These are phyloP conservation scores for Triadica sebifera DNA, from an alignment of 345 rosid genomes.

Conservation along the genomic window DNA sequence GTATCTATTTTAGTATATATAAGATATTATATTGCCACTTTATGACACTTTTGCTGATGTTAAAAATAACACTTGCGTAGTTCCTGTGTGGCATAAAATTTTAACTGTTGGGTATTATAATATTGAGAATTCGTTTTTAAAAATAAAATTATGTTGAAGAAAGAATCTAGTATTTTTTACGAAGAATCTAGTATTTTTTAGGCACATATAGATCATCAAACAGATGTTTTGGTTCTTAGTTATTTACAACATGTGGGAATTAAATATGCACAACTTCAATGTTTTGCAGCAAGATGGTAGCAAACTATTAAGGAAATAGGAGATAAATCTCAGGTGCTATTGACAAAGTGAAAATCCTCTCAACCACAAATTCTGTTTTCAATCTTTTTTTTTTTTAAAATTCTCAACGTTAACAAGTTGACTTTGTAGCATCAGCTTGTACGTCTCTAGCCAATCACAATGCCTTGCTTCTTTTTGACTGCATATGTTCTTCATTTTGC, in stretches of 20 bases:
- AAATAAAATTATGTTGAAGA: neutral
- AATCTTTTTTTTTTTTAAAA: neutral
- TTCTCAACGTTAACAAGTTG: neutral
- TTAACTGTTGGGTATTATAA: neutral
- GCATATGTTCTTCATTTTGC: neutral
- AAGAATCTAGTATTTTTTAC: no score
- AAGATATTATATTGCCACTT: neutral
- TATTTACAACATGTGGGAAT: neutral
- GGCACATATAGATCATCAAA: neutral
- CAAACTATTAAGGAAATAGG: neutral
- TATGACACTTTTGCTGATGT: neutral
- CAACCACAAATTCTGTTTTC: neutral
- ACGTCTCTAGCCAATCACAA: neutral
- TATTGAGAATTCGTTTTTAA: neutral
- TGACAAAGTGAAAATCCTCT: neutral
- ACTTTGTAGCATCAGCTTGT: neutral
- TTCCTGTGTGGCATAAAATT: neutral
- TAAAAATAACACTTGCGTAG: neutral
- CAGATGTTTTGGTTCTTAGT: neutral
- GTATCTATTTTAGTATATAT: neutral
- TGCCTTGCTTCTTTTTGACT: slow-evolving; percentile 2
- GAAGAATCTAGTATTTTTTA: neutral
- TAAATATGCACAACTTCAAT: neutral
- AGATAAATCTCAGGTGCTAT: neutral
- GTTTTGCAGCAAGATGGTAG: neutral